Percentiles rank a stretch among this genome's conserved stretches.
Conservation (phyloP, 805 yeast genomes). For the Barnettozyma salicaria region DNA sequence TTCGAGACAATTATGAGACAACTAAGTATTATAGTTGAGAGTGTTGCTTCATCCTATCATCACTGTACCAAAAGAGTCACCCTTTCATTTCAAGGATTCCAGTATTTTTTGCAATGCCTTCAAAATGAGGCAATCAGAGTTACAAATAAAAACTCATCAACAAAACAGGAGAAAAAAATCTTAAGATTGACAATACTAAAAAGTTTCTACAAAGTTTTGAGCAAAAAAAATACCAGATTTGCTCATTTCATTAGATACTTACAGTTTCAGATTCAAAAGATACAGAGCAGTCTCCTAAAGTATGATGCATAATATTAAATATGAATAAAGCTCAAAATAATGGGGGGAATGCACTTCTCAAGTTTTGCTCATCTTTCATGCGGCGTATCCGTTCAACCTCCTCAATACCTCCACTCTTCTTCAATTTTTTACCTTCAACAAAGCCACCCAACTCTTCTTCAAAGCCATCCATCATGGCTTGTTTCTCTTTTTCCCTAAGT, state of each 20-base stretch:
- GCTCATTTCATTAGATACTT: conserved; percentile 7
- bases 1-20: conserved; percentile 20
- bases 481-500: conserved; percentile 65
- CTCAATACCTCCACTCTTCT: conserved; percentile 83
- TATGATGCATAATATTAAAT: background rate
- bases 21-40: conserved; percentile 11
- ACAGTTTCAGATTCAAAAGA: background rate
- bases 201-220: conserved; percentile 13
- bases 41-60: conserved; percentile 20
- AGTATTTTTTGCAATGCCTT: conserved; percentile 7
- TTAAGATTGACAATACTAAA: conserved; percentile 1
- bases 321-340: conserved; percentile 13
- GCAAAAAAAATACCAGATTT: conserved; percentile 13
- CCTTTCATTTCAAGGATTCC: conserved; percentile 6
- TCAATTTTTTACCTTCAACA: conserved; percentile 71
- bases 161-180: background rate
- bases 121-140: conserved; percentile 1
- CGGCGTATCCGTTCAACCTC: conserved; percentile 70
- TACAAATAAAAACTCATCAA: background rate
- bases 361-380: conserved; percentile 63
- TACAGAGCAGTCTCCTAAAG: background rate
- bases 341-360: conserved; percentile 44
- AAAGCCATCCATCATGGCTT: conserved; percentile 54
- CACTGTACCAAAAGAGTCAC: conserved; percentile 3
- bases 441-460: conserved; percentile 82